These are phyloP conservation scores for Pseudisothecium myosuroides DNA, from an alignment of 225 moss, liverwort and hornwort genomes.

Conservation along the genomic window DNA sequence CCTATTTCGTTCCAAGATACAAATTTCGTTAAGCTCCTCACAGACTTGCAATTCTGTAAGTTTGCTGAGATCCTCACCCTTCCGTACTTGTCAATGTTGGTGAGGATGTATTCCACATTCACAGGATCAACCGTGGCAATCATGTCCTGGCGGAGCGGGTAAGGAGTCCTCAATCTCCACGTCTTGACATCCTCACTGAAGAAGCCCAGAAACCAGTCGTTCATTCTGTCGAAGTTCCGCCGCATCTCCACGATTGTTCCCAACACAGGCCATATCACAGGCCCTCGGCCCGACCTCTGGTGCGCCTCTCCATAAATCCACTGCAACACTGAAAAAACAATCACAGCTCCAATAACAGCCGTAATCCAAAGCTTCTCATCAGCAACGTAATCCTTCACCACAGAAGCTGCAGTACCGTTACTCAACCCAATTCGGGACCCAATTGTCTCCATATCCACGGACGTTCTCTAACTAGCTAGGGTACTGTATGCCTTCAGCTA, in stretches of 20 bases:
- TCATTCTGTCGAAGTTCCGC: background rate
- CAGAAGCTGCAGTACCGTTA: background rate
- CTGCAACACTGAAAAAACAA: too few relatives aligned
- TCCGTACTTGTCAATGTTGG: slow-evolving; percentile 14
- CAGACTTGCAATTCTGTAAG: background rate
- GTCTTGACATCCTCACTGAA: slow-evolving; percentile 15
- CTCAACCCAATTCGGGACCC: too few relatives aligned
- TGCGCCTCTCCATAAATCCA: too few relatives aligned
- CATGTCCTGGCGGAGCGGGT: background rate
- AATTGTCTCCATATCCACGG: background rate
- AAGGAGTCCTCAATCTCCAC: background rate
- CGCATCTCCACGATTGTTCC: slow-evolving; percentile 13
- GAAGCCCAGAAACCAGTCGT: slow-evolving; percentile 15
- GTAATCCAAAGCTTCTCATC: too few relatives aligned
- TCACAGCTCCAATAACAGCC: too few relatives aligned
- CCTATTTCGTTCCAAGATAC: background rate
- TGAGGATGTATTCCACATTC: slow-evolving; percentile 25
- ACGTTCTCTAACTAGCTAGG: background rate
- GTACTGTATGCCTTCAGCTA: background rate
- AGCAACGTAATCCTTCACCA: background rate
- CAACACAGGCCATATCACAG: slow-evolving; percentile 2
- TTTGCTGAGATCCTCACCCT: background rate
- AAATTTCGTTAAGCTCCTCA: background rate
- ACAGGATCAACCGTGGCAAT: slow-evolving; percentile 16
- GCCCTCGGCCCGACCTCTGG: background rate